Evolutionary conservation across 2,329 filamentous ascomycete species (phyloP).

Genomic region (Colletotrichum tropicicola): DNA sequence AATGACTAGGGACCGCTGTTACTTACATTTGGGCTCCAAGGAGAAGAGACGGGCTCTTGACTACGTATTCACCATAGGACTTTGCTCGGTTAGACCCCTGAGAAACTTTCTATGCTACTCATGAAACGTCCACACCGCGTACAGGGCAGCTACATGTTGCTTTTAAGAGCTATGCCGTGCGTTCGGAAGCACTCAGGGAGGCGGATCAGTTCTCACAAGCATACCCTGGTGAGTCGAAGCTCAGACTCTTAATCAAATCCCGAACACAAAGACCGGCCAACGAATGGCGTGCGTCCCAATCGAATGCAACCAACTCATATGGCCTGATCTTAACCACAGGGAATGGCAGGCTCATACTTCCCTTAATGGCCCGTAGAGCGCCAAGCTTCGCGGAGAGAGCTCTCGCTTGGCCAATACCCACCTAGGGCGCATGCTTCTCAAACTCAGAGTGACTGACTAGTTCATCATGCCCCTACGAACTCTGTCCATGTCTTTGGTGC

Average conservation of each 20-base stretch:
- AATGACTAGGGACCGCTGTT: too few species aligned
- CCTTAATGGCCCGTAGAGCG: neutral
- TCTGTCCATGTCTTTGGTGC: neutral
- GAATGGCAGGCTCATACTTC: neutral
- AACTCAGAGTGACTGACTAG: constrained; percentile 2
- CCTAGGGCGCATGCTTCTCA: neutral
- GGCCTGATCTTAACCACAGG: neutral
- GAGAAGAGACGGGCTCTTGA: too few species aligned
- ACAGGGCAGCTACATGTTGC: neutral
- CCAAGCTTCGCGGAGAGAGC: neutral
- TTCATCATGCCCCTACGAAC: neutral
- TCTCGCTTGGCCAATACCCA: neutral
- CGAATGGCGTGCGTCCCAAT: neutral
- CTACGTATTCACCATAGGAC: too few species aligned
- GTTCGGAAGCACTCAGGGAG: neutral
- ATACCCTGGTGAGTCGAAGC: neutral
- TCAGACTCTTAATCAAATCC: neutral
- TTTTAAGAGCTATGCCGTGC: too few species aligned
- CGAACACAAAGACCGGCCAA: neutral
- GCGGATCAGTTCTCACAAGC: neutral
- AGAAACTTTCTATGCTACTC: too few species aligned
- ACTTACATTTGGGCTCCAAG: too few species aligned
- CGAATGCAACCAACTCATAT: neutral
- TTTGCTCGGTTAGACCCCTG: too few species aligned
- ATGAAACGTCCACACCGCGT: too few species aligned